Base-by-base conservation (phyloP, 177 flowering plant species). In the Vitis hybrid region DNA sequence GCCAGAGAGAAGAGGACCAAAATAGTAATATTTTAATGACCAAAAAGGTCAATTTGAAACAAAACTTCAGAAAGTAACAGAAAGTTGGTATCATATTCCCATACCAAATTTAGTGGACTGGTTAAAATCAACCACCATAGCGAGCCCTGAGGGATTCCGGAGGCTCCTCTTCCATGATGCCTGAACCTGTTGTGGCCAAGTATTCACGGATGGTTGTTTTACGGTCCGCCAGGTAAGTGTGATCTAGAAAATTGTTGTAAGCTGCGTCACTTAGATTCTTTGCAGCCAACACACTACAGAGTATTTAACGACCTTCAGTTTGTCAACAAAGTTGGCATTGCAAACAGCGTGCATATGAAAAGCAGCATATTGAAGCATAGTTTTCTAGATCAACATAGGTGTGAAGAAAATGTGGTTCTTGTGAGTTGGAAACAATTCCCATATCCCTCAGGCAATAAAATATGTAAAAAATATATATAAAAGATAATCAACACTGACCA, bases 131-230 rank as follows among this genome's bases (percentile, higher is more conserved):
- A 61, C 98, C 98, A 59, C 90, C 94, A 70, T 94, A 94, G 7
- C 95, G 88, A 22, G 67, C 62, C 81, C 82, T 94, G 49, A 94
- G 82, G 38, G 80, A 69, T 73, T 86, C 92, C 11, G 98, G 95
- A 63, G 97, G 98, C 69, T 92, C 97, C 73, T 94, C 98, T 80
- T 90, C 95, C 97, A 92, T 94, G 75, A 94, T 90, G 56, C 94
- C 92, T 31, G 90, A 82, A 53, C 97, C 97, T 47, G 82, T 73
- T 17, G 89, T 86, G 1, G 80, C 84, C 65, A 94, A 83, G 78
- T 90, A 86, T 54, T 86, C 72, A 1, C 92, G 88, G 67, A 92
- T 86, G 28, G 91, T 89, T 70, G 97, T 90, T 76, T 67, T 83
- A 24, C 97, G 91, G 69, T 94, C 88, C 24, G 82, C 94, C 50